phyloP scores from a whole-genome alignment of 306 rosid genomes.

The Castanopsis chinensis region DNA sequence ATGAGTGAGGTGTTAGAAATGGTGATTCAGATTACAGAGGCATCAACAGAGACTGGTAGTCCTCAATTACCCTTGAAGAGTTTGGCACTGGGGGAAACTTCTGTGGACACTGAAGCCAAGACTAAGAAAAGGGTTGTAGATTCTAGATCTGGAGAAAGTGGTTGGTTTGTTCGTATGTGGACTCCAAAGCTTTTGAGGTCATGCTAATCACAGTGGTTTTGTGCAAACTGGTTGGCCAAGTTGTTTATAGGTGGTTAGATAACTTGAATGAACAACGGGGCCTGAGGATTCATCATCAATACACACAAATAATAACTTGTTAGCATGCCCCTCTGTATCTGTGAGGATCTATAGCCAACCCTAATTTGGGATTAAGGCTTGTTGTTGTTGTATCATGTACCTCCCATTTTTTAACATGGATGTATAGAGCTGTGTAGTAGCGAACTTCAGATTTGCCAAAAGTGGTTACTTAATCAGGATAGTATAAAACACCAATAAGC shows the following conservation, averaged over 20 bases:
- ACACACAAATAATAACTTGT: constrained; percentile 10
- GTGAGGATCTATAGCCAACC: too few relatives aligned
- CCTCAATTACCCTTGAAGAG: constrained; percentile 44
- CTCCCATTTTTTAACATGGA: constrained; percentile 20
- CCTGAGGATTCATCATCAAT: constrained; percentile 13
- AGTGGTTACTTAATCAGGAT: background rate
- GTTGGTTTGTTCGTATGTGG: constrained; percentile 58
- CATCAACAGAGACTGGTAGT: constrained; percentile 32
- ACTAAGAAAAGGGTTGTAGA: constrained; percentile 46
- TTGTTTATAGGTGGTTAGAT: constrained; percentile 4
- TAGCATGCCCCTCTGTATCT: too few relatives aligned
- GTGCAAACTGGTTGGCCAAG: constrained; percentile 7
- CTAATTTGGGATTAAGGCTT: too few relatives aligned
- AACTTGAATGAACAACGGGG: constrained; percentile 19
- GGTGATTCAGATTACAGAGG: constrained; percentile 55
- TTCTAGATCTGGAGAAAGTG: constrained; percentile 38
- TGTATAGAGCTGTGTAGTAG: constrained; percentile 14
- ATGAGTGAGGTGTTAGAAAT: constrained; percentile 89
- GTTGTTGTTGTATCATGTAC: background rate
- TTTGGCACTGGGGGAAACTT: constrained; percentile 39
- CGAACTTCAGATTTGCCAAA: background rate
- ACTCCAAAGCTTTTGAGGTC: constrained; percentile 60
- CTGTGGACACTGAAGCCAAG: constrained; percentile 27
- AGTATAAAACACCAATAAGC: background rate
- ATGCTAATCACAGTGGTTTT: constrained; percentile 39